Evolutionary conservation across 768 basidiomycete genomes (phyloP), one percentile per base, ranked within the genome.

Genomic region (Lactarius pseudohatsudake): DNA sequence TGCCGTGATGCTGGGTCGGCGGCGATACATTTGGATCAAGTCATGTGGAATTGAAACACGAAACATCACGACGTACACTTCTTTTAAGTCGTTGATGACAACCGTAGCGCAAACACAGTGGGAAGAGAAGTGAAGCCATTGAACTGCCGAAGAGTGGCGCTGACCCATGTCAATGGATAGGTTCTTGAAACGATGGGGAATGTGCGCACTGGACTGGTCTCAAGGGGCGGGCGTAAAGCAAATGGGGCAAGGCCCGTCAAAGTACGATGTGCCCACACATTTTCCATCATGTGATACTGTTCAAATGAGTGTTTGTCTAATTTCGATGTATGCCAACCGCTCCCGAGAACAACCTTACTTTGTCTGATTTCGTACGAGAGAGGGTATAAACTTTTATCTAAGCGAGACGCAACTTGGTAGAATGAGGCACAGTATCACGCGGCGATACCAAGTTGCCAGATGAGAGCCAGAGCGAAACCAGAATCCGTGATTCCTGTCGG

Each of bases 121-220:
- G 59, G 50, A 67, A 64, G 58, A 59, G 65, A 67, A 67, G 65
- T 57, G 34, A 38, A 47, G 6, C 22, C 34, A 26, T 28, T 36
- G 57, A 58, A 40, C 57, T 38, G 5, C 41, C 62, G 66, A 67
- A 56, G 57, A 55, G 66, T 28, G 66, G 66, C 66, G 66, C 54
- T 60, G 62, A 56, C 54, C 34, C 66, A 56, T 55, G 28, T 43
- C 57, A 63, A 62, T 45, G 56, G 20, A 6, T 5, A 40, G 16
- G 45, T 67, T 59, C 43, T 60, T 60, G 62, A 64, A 56, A 67
- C 58, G 50, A 41, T 40, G 57, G 66, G 57, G 63, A 62, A 59
- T 53, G 15, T 18, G 53, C 50, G 43, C 57, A 45, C 50, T 59
- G 10, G 26, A 45, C 61, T 41, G 30, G 40, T 57, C 57, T 62